Base-by-base conservation (phyloP, 768 basidiomycete species). In the Termitomyces bulborhizus region DNA sequence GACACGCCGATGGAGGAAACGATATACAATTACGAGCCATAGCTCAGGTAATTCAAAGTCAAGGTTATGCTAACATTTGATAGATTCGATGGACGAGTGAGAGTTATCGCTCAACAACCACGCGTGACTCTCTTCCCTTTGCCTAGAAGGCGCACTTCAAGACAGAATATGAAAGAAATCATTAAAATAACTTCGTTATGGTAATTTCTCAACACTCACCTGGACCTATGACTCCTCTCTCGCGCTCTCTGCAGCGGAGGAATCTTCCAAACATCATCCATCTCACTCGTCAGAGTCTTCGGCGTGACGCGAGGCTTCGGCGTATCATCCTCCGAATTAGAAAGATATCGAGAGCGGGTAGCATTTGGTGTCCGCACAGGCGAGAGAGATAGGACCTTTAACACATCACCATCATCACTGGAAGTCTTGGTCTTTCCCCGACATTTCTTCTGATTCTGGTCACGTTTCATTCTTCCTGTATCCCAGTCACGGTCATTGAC, bases 71-170 rank as follows among this genome's bases (percentile, higher is more conserved):
- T 7, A 43, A 37, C 27, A 18, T 37, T 36, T 31, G 29, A 16
- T 40, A 34, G 52, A 56, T 42, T 55, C 60, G 29, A 53, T 34
- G 16, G 52, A 57, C 45, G 61, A 57, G 37, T 60, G 56, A 7
- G 65, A 65, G 41, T 52, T 57, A 53, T 68, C 68, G 32, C 65
- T 66, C 43, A 68, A 56, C 26, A 70, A 57, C 69, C 69, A 70
- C 4, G 61, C 53, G 58, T 62, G 34, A 46, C 34, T 49, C 29
- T 57, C 50, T 12, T 46, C 32, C 2, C 39, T 41, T 18, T 45
- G 44, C 26, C 24, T 42, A 1, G 51, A 44, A 31, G 24, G 26
- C 4, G 31, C 43, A 11, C 52, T 58, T 42, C 24, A 46, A n/a
- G 46, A 51, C 7, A 45, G 32, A 11, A 53, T 3, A 51, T 26